phyloP scores from a whole-genome alignment of 2,329 filamentous ascomycete genomes.

The Chaetomium strumarium region DNA sequence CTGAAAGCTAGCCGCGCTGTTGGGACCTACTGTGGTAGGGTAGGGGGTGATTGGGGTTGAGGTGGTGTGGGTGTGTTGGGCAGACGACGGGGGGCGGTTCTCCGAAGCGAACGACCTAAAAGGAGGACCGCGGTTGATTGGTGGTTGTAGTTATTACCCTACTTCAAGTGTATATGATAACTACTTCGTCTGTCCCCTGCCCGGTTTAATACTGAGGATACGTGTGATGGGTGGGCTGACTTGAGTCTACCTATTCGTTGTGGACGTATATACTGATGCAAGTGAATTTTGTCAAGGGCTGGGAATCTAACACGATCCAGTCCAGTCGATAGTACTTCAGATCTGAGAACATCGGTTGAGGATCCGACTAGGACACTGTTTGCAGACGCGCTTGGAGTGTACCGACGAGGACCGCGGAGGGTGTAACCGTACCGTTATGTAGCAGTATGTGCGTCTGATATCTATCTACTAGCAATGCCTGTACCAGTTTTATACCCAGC shows the following conservation, averaged over 20 bases:
- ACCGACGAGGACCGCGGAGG: too few relatives aligned
- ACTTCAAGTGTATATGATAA: background rate
- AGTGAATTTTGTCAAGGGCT: too few relatives aligned
- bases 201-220: background rate
- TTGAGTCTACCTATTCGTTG: constrained; percentile 1
- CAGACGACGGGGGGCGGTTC: background rate
- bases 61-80: background rate
- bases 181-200: background rate
- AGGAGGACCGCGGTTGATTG: background rate
- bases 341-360: too few relatives aligned
- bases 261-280: background rate
- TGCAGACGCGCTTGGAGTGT: too few relatives aligned
- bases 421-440: too few relatives aligned
- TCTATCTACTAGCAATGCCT: too few relatives aligned
- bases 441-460: too few relatives aligned
- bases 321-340: too few relatives aligned
- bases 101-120: background rate
- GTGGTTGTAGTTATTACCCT: constrained; percentile 4
- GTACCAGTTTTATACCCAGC: background rate
- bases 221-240: background rate
- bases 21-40: too few relatives aligned
- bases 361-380: too few relatives aligned
- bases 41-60: too few relatives aligned
- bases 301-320: too few relatives aligned
- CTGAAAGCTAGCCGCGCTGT: background rate